Conservation (phyloP, 257 asterid genomes). For the Plantago elongata region DNA sequence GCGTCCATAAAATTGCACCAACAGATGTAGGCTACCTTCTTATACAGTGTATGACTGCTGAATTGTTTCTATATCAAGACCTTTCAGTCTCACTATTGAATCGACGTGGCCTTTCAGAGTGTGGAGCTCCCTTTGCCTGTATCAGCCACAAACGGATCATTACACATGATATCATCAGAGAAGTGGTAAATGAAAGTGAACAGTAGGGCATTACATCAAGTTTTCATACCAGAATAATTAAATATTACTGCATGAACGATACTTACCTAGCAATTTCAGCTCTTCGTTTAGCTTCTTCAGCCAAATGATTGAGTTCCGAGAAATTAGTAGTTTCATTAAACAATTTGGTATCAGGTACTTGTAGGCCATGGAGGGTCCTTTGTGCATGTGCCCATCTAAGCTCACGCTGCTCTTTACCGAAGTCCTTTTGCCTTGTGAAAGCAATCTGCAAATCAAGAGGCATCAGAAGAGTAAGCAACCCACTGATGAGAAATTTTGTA, state of each 20-base stretch:
- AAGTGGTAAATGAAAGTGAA: background rate
- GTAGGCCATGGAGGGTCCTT: slow-evolving; percentile 91
- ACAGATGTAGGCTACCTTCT: slow-evolving; percentile 22
- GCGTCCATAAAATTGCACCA: slow-evolving; percentile 15
- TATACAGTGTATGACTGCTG: slow-evolving; percentile 95
- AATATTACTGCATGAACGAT: background rate
- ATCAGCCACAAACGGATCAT: background rate
- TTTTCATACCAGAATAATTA: background rate
- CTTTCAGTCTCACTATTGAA: slow-evolving; percentile 91
- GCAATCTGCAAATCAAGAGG: slow-evolving; percentile 55
- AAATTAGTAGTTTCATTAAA: slow-evolving; percentile 65
- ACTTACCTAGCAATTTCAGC: slow-evolving; percentile 92
- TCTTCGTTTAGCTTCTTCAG: slow-evolving; percentile 96
- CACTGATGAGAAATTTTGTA: background rate
- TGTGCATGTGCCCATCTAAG: slow-evolving; percentile 98
- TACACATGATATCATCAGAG: slow-evolving; percentile 1
- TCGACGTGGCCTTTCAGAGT: slow-evolving; percentile 94
- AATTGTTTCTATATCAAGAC: slow-evolving; percentile 90
- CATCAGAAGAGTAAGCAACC: background rate
- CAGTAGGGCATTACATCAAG: background rate
- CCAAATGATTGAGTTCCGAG: slow-evolving; percentile 91
- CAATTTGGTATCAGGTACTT: slow-evolving; percentile 88
- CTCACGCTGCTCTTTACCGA: slow-evolving; percentile 95
- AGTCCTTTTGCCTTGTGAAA: slow-evolving; percentile 90
- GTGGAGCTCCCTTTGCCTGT: slow-evolving; percentile 81